Percentiles rank a stretch among this genome's conserved stretches.
phyloP scores from a whole-genome alignment of 768 basidiomycete species.

The Lentinula boryana region DNA sequence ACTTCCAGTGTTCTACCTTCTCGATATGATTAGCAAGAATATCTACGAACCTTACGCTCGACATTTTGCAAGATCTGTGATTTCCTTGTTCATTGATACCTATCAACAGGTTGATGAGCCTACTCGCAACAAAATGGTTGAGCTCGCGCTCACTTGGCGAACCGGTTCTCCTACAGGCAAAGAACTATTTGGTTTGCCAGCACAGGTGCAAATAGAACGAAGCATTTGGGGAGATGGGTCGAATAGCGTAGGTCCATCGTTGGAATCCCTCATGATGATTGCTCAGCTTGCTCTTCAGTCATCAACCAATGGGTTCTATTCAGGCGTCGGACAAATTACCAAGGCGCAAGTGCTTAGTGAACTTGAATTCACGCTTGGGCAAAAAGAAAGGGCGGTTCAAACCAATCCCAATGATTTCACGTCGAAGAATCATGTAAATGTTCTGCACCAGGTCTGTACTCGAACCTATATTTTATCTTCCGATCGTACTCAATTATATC shows the following conservation, averaged over 20 bases:
- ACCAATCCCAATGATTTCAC: constrained; percentile 66
- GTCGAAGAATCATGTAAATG: constrained; percentile 65
- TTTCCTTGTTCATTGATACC: constrained; percentile 79
- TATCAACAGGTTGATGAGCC: constrained; percentile 80
- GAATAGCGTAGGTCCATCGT: constrained; percentile 30
- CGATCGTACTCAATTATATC: constrained; percentile 8
- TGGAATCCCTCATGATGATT: background rate
- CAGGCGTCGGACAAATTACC: constrained; percentile 46
- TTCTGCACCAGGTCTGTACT: constrained; percentile 71
- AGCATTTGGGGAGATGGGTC: constrained; percentile 70
- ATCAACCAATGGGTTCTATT: constrained; percentile 23
- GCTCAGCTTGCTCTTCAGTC: constrained; percentile 8
- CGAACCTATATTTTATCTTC: background rate
- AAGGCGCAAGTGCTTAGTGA: constrained; percentile 79
- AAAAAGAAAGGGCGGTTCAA: constrained; percentile 72
- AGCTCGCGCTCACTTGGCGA: constrained; percentile 95
- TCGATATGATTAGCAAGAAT: constrained; percentile 98
- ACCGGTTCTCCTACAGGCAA: constrained; percentile 74
- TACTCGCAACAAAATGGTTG: constrained; percentile 94
- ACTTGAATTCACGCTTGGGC: constrained; percentile 73
- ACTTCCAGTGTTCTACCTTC: constrained; percentile 88
- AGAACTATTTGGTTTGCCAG: constrained; percentile 78
- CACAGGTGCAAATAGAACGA: constrained; percentile 80
- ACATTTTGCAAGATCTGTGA: constrained; percentile 77
- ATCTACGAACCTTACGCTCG: constrained; percentile 89